Conservation (phyloP, 768 basidiomycete species). For the Tulasnella sp. region DNA sequence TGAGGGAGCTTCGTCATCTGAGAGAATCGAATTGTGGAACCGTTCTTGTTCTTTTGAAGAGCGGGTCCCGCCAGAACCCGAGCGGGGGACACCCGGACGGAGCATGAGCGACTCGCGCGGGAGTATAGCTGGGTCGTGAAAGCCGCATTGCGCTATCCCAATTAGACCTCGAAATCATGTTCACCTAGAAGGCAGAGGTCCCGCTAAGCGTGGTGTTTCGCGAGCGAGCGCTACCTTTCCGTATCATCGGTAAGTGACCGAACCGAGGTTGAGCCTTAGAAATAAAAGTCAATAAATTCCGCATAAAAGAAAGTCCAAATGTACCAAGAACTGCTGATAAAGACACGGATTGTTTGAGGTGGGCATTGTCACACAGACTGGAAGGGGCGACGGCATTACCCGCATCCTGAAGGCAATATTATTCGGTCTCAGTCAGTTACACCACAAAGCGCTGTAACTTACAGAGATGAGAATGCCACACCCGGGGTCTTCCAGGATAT, state of each 20-base stretch:
- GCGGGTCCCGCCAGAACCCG: neutral
- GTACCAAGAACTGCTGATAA: neutral
- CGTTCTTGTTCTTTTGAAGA: neutral
- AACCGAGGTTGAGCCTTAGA: neutral
- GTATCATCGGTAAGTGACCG: neutral
- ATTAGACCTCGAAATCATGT: neutral
- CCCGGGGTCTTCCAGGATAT: too few species aligned
- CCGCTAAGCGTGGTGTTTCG: neutral
- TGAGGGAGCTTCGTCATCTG: too few species aligned
- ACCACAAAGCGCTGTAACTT: too few species aligned
- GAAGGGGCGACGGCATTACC: too few species aligned
- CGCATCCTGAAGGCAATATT: too few species aligned
- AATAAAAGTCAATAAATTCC: neutral
- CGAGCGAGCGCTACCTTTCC: neutral
- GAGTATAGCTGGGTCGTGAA: neutral
- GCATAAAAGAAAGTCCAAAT: neutral
- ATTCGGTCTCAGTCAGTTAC: too few species aligned
- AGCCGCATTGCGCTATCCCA: neutral
- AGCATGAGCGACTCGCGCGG: neutral
- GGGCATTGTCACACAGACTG: too few species aligned
- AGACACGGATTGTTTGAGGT: too few species aligned
- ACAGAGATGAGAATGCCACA: too few species aligned
- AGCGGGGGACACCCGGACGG: neutral
- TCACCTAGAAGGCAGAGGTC: neutral
- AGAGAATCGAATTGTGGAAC: neutral